Percentiles rank a stretch among this genome's conserved stretches.
phyloP scores from a whole-genome alignment of 768 basidiomycete species.

The Tephrocybe sp. region DNA sequence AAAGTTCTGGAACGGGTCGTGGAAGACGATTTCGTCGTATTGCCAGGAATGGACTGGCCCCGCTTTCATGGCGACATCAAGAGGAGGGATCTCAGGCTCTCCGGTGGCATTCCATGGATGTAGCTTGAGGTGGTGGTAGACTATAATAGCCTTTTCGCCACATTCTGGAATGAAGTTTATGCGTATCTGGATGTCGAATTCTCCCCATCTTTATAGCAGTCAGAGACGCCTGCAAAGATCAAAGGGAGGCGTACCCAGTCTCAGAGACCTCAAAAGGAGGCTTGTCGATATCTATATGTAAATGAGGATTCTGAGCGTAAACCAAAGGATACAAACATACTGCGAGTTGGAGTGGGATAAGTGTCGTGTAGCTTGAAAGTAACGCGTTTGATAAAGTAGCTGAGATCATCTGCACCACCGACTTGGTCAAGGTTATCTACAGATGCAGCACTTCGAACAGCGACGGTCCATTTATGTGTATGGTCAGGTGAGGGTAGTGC shows the following conservation, averaged over 20 bases:
- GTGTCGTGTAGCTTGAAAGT: conserved; percentile 98
- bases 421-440: conserved; percentile 70
- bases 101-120: conserved; percentile 78
- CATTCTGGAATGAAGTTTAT: conserved; percentile 88
- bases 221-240: background rate
- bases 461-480: conserved; percentile 96
- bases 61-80: conserved; percentile 61
- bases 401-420: conserved; percentile 87
- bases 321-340: conserved; percentile 45
- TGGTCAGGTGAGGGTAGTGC: conserved; percentile 60
- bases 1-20: conserved; percentile 88
- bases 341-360: conserved; percentile 85
- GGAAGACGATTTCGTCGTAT: conserved; percentile 97
- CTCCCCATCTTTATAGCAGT: conserved; percentile 74
- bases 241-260: conserved; percentile 63
- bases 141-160: conserved; percentile 82
- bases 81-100: conserved; percentile 65
- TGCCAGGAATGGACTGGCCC: conserved; percentile 96
- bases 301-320: conserved; percentile 3
- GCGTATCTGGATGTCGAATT: conserved; percentile 94
- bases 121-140: conserved; percentile 94
- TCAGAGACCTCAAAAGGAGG: conserved; percentile 94
- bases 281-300: conserved; percentile 73
- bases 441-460: conserved; percentile 85
- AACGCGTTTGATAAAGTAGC: conserved; percentile 92